Base-by-base conservation (phyloP, 2,329 filamentous ascomycete species). In the Phaeomoniella chlamydospora region DNA sequence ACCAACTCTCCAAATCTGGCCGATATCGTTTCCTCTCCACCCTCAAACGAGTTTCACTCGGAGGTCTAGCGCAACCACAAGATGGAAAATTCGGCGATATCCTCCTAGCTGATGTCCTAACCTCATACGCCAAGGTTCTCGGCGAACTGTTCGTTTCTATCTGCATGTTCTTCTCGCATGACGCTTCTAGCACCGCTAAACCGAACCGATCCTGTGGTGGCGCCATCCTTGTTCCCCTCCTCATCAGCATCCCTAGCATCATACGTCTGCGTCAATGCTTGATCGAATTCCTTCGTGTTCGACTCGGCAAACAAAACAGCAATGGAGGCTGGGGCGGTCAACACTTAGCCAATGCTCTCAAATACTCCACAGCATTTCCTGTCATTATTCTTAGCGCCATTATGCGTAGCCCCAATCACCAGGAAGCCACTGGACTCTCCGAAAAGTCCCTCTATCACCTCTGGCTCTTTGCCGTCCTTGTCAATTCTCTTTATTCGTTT, bases 31-130 rank as follows among this genome's bases (percentile, higher is more conserved):
- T 94, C 31, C 70, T 92, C 33, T 60, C 72, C 9, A 88, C 77
- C 0, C 63, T 96, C 31, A 75, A 75, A 41, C 79, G 90, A 38
- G 76, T 96, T 41, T 74, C 74, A 47, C 63, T 94, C 31, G 90
- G 90, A 15, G 87, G 88, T 0, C 69, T 98, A 15, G 88, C 90
- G 11, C 79, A 88, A 57, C 67, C 82, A 1, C 74, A 82, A 46
- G 82, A 94, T 56, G 86, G 88, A 37, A 94, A 93, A 53, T 96
- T 96, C 50, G 88, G 85, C 38, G 90, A 98, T 53, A 80, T 96
- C 36, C 62, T 98, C 39, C 73, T 98, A 13, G 87, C 90, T 19
- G 90, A 98, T 68, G 88, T 86, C 37, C 62, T 96, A 47, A 98
- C 90, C 30, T 92, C 83, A 50, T 98, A 96, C 56, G 80, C 88